Evolutionary conservation across 2,329 filamentous ascomycete genomes (phyloP).

Genomic region (Phialocephala subalpina): DNA sequence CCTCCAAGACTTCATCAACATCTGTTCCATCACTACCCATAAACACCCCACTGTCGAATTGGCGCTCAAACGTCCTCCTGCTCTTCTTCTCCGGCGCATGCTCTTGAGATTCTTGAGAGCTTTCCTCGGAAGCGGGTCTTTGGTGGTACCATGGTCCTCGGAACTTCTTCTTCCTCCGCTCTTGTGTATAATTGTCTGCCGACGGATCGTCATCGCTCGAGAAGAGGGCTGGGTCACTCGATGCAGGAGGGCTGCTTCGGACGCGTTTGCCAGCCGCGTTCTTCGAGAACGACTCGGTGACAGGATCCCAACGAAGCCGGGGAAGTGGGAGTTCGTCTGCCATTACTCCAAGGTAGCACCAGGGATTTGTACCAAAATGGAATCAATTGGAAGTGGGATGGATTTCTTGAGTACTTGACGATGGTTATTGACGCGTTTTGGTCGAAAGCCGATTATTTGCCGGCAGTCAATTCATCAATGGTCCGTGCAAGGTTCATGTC

Average conservation of each 20-base stretch:
- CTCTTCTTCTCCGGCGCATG: conserved; percentile 31
- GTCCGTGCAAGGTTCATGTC: background rate
- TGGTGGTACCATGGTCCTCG: conserved; percentile 75
- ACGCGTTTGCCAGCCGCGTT: conserved; percentile 49
- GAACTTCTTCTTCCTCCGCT: conserved; percentile 67
- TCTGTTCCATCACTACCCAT: conserved; percentile 67
- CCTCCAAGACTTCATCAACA: conserved; percentile 47
- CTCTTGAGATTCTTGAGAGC: conserved; percentile 23
- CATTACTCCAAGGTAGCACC: conserved; percentile 20
- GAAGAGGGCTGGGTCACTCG: conserved; percentile 76
- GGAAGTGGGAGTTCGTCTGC: conserved; percentile 35
- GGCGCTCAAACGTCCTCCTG: conserved; percentile 63
- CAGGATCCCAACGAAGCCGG: conserved; percentile 30
- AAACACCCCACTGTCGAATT: conserved; percentile 75
- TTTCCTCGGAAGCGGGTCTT: conserved; percentile 49
- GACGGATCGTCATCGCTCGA: conserved; percentile 76
- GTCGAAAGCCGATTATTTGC: background rate
- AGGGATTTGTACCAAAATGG: background rate
- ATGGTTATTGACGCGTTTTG: background rate
- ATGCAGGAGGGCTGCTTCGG: conserved; percentile 52
- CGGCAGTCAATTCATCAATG: background rate
- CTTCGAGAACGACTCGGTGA: conserved; percentile 29
- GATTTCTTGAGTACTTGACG: background rate
- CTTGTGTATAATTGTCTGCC: conserved; percentile 68
- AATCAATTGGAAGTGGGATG: background rate